Evolutionary conservation across 345 rosid genomes (phyloP), one percentile per base, ranked within the genome.

Genomic region (Hibiscus trionum): DNA sequence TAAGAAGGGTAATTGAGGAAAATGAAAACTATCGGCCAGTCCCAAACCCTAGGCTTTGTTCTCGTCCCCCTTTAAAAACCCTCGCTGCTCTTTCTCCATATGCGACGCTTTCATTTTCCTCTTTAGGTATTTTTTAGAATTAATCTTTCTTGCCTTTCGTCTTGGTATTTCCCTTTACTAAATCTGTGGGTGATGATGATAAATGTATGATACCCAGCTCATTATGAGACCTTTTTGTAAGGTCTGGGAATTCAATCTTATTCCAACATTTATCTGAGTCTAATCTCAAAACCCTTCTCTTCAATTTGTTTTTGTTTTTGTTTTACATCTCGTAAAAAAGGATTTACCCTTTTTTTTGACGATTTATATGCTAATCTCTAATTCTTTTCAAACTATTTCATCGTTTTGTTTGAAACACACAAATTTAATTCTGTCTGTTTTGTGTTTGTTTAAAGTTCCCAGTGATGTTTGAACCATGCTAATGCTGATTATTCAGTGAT

Each of bases 381-480:
- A 9, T 42, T 42, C 3, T 9, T 42, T 8, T 42, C 44, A 39
- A 8, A 39, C 10, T 7, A 39, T 39, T 7, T 33, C 37, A 33
- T 33, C 11, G 1, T 42, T 10, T 10, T 44, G 11, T 56, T 56
- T 7, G 44, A 39, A 39, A 39, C 44, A 8, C 44, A 1, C 10
- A 1, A 39, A 1, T 39, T 39, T 39, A 7, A 39, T 39, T 39
- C 10, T 8, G 1, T 39, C 11, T 37, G 8, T 0, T 8, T 19
- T 55, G 24, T 9, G 59, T 2, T 59, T 60, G 10, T 60, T 29
- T 2, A 12, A 66, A 5, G 53, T 44, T 66, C 70, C 56, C 70
- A 66, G 26, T 44, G 70, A 66, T 46, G 56, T 8, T 46, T 66
- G 19, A 24, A 62, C 67, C 67, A 62, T 62, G 49, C 67, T 62